phyloP scores from a whole-genome alignment of 345 rosid genomes.

The Rhizophora mangle region DNA sequence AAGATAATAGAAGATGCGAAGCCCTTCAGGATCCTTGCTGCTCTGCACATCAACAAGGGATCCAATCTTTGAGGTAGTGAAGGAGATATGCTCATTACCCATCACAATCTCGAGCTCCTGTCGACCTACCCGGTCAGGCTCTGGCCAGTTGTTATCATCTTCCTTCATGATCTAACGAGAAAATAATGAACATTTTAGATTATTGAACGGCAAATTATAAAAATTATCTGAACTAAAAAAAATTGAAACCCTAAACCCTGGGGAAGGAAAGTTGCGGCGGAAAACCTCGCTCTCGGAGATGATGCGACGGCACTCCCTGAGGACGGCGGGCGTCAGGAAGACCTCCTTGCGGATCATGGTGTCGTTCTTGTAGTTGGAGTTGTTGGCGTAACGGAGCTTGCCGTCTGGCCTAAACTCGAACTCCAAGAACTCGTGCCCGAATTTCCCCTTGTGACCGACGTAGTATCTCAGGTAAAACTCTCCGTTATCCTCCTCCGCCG shows the following conservation, averaged over 20 bases:
- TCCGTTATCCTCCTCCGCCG: constrained; percentile 55
- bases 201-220: no score
- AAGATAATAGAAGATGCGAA: constrained; percentile 94
- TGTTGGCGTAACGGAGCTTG: constrained; percentile 97
- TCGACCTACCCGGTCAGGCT: constrained; percentile 91
- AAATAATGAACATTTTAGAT: no score
- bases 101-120: constrained; percentile 98
- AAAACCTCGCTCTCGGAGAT: constrained; percentile 91
- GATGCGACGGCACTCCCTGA: constrained; percentile 95
- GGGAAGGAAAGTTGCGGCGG: background rate
- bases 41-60: constrained; percentile 95
- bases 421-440: constrained; percentile 98
- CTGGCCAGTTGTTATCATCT: constrained; percentile 98
- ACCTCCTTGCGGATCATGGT: constrained; percentile 98
- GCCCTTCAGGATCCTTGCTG: constrained; percentile 97
- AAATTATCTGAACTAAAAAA: background rate
- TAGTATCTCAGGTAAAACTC: constrained; percentile 94
- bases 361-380: constrained; percentile 99
- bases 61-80: constrained; percentile 94
- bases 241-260: constrained; percentile 12
- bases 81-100: constrained; percentile 97
- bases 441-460: constrained; percentile 98
- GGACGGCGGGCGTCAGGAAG: constrained; percentile 88
- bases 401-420: constrained; percentile 96
- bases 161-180: constrained; percentile 81